A percentile compares a stretch with the other conserved stretches of the same genome.
phyloP scores from a whole-genome alignment of 495 filamentous ascomycete genomes.

The Neurospora tetrasperma region DNA sequence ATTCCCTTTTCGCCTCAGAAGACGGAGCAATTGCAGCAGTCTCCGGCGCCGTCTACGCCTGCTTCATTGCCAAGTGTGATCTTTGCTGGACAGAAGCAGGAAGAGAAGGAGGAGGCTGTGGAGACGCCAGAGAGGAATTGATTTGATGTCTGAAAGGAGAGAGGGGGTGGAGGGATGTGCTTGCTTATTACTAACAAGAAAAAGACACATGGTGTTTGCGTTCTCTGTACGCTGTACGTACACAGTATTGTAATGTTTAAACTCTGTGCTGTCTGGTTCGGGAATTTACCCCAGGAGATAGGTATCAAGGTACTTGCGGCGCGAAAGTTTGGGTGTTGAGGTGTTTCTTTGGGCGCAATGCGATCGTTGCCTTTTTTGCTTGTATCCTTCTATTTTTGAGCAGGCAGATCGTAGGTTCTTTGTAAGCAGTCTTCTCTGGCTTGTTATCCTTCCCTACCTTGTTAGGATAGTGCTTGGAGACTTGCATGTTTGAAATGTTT shows the following conservation, averaged over 20 bases:
- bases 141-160: not conserved
- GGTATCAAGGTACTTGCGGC: not conserved
- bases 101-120: not conserved
- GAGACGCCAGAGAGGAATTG: not conserved
- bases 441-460: not conserved
- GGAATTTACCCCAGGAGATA: not conserved
- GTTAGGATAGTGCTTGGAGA: not conserved
- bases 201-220: not conserved
- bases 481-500: not conserved
- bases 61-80: not conserved
- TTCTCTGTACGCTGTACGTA: not conserved
- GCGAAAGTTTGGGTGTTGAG: not conserved
- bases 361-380: not conserved
- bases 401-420: too few species aligned
- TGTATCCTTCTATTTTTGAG: too few species aligned
- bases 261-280: not conserved
- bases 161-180: not conserved
- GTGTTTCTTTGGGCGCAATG: not conserved
- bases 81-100: not conserved
- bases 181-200: not conserved
- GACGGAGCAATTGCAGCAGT: not conserved
- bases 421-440: not conserved
- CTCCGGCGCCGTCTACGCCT: not conserved
- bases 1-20: conserved; percentile 20
- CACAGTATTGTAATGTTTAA: not conserved